These are phyloP conservation scores for Wallemia ichthyophaga DNA, from an alignment of 1,284 basidiomycete species.

Conservation along the genomic window DNA sequence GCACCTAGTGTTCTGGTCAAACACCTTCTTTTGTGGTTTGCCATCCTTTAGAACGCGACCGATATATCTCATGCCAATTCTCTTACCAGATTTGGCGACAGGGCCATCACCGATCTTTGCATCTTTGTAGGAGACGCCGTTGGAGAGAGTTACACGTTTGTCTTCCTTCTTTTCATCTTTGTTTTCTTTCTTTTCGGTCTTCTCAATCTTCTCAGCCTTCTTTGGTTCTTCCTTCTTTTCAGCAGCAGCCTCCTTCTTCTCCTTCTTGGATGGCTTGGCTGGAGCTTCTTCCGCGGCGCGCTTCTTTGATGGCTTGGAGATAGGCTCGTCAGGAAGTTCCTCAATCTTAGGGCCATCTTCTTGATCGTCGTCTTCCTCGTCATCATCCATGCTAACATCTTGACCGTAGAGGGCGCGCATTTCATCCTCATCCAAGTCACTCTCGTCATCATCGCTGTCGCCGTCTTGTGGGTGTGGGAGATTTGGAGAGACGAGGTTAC, in stretches of 20 bases:
- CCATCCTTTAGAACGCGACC: conserved; percentile 22
- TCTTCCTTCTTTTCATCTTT: conserved; percentile 15
- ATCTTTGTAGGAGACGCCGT: conserved; percentile 52
- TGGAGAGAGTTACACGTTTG: conserved; percentile 24
- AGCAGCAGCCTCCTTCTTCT: conserved; percentile 26
- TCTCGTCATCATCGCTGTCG: conserved; percentile 16
- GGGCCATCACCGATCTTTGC: conserved; percentile 48
- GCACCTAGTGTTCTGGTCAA: conserved; percentile 67
- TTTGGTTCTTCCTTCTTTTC: not conserved
- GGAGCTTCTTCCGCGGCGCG: conserved; percentile 19
- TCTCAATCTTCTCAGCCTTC: conserved; percentile 6
- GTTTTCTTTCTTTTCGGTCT: conserved; percentile 17
- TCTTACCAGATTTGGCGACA: conserved; percentile 55
- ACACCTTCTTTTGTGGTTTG: conserved; percentile 51
- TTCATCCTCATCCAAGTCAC: conserved; percentile 18
- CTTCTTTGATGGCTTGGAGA: conserved; percentile 21
- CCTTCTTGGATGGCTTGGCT: conserved; percentile 22
- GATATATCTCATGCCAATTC: conserved; percentile 59
- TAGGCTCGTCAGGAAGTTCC: not conserved
- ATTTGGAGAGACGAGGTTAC: conserved; percentile 45
- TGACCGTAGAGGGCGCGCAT: conserved; percentile 7
- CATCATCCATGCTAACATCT: conserved; percentile 14
- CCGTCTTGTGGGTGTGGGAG: conserved; percentile 13
- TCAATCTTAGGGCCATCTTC: conserved; percentile 6
- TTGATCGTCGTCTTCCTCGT: conserved; percentile 15